Base-by-base conservation (phyloP, 108 stramenopile genomes). In the Stephanodiscus minutulus region DNA sequence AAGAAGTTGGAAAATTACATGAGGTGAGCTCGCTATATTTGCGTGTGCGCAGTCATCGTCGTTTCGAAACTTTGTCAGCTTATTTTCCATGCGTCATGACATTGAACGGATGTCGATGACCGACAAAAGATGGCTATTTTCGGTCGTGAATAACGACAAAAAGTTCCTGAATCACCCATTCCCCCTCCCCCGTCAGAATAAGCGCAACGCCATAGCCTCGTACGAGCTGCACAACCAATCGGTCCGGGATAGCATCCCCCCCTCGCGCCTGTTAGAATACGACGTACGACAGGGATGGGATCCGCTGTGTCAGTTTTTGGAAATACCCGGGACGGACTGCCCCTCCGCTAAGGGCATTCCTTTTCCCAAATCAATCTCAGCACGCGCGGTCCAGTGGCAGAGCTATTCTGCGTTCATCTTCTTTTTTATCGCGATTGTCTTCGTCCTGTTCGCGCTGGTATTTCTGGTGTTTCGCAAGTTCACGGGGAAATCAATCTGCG, bases 241-340 rank as follows among this genome's bases (percentile, higher is more conserved):
- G 53, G 82, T 92, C 4, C 75, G 87, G 0, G 65, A 76, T 39
- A 55, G 79, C 37, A 87, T 92, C 47, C 91, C 91, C 21, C 25
- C 83, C 10, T 68, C 84, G 58, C 83, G 74, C 35, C 67, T 92
- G 15, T 62, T 92, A 58, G 88, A 92, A 63, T 92, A 88, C 63
- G 82, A 85, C 57, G 88, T 92, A 21, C 82, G 83, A 56, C 64
- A 88, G 35, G 91, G 88, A 43, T 92, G 88, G 88, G 79, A 87
- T 37, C 91, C 91, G n/a, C 64, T 92, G 2, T 92, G 91, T 49
- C 29, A 76, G 20, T 92, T 92, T 70, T 66, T 92, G 60, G 82
- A 92, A 28, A 82, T 92, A 46, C 27, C 68, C 10, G 50, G 66
- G 1, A 41, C 41, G 4, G 52, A 76, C 15, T 92, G 91, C 75